Evolutionary conservation across 371 early-diverging fungal species (phyloP), one percentile per base, ranked within the genome.

Genomic region (Mucor saturninus): DNA sequence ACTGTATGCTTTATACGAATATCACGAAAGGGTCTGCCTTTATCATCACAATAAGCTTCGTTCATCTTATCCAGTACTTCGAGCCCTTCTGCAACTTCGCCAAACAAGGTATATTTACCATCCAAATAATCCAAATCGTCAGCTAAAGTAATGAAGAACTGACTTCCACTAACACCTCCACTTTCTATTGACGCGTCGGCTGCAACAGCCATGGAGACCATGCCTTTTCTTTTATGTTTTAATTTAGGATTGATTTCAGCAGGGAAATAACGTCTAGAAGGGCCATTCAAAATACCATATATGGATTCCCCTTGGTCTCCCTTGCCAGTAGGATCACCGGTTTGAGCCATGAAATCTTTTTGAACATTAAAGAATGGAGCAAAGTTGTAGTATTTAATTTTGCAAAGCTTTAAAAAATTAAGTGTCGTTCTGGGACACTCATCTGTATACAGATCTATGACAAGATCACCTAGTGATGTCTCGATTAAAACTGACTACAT

Each of bases 91-190:
- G 92, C 94, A 1, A 99, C 94, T 59, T 91, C 80, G 0, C 99
- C 99, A 88, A 99, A 97, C 21, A 98, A 91, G 8, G 97, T 94
- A 56, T 97, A 96, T 66, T 93, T 93, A n/a, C 95, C 95, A 73
- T 99, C 96, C 37, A 99, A 80, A 71, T 95, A 96, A 51, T 92
- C 92, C 14, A 97, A 72, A 48, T 79, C 76, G 31, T 96, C 95
- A 1, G 83, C 85, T 37, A 97, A 77, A 0, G 99, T 97, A 54
- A 99, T 94, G 62, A 99, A 98, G 69, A 99, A 99, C 77, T 99
- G 99, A 39, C 96, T 95, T 8, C 89, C 88, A 58, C 85, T 88
- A 0, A 86, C 81, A n/a, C 83, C 83, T 0, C 81, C 74, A 31
- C 71, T 68, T 35, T 76, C 79, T 2, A 74, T 65, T 5, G 72